Evolutionary conservation across 2,329 filamentous ascomycete genomes (phyloP).

Genomic region (Clonostachys rosea): DNA sequence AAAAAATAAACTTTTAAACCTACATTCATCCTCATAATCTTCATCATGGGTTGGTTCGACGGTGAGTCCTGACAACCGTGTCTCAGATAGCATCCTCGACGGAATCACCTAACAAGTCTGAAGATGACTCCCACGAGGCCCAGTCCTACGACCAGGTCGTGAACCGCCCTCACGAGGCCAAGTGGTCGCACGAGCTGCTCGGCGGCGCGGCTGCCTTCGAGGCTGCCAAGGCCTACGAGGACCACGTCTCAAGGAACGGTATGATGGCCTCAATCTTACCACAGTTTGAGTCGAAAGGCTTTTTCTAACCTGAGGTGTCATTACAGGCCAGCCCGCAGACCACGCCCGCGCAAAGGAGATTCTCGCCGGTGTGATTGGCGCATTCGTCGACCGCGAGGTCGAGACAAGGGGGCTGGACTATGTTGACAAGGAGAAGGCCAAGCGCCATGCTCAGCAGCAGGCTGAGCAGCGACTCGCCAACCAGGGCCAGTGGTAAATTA

Average conservation of each 20-base stretch:
- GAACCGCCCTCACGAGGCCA: conserved; percentile 48
- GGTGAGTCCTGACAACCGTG: too few relatives aligned
- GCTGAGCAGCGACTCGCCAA: conserved; percentile 56
- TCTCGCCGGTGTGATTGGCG: conserved; percentile 66
- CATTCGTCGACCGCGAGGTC: conserved; percentile 71
- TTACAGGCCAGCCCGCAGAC: conserved; percentile 46
- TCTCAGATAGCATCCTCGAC: too few relatives aligned
- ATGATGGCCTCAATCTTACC: conserved; percentile 32
- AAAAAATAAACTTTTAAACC: too few relatives aligned
- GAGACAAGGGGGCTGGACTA: conserved; percentile 64
- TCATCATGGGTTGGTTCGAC: too few relatives aligned
- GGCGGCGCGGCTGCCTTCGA: conserved; percentile 74
- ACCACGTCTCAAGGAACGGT: conserved; percentile 54
- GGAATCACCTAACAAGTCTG: too few relatives aligned
- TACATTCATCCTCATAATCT: too few relatives aligned
- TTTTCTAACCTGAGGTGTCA: neutral
- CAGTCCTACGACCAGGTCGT: conserved; percentile 33
- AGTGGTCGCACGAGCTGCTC: conserved; percentile 68
- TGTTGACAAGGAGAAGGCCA: conserved; percentile 52
- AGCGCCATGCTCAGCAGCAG: conserved; percentile 53
- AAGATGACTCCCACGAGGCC: too few relatives aligned
- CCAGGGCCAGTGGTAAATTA: conserved; percentile 21
- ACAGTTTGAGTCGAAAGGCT: conserved; percentile 16
- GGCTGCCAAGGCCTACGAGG: conserved; percentile 76
- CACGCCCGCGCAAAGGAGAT: conserved; percentile 77